Evolutionary conservation across 768 basidiomycete genomes (phyloP).

Genomic region (Trametes cubensis): DNA sequence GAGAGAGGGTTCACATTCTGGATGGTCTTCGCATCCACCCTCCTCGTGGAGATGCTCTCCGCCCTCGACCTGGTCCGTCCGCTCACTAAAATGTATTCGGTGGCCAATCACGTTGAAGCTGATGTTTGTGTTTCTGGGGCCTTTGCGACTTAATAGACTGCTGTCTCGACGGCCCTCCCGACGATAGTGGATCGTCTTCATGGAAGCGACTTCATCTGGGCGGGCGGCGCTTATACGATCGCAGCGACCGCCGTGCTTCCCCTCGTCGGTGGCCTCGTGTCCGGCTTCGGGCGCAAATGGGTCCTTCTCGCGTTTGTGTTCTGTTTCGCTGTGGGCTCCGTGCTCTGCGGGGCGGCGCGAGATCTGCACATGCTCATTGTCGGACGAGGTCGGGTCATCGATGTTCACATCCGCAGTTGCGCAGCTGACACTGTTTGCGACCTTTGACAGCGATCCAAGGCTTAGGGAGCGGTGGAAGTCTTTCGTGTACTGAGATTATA

Average conservation of each 20-base stretch:
- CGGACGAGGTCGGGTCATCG: conserved; percentile 31
- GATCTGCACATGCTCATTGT: conserved; percentile 45
- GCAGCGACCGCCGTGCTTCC: conserved; percentile 40
- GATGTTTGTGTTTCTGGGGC: background rate
- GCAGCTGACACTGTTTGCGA: background rate
- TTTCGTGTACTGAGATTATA: conserved; percentile 30
- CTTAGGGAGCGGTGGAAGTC: conserved; percentile 30
- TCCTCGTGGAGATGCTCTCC: conserved; percentile 20
- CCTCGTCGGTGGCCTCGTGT: conserved; percentile 34
- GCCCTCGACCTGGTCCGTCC: conserved; percentile 21
- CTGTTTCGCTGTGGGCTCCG: conserved; percentile 43
- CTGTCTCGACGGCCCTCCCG: conserved; percentile 29
- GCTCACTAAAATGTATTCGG: too few relatives aligned
- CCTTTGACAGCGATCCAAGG: conserved; percentile 29
- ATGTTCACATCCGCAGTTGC: too few relatives aligned
- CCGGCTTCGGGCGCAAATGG: conserved; percentile 12
- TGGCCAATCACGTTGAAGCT: background rate
- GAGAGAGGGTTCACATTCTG: conserved; percentile 20
- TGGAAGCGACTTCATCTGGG: conserved; percentile 31
- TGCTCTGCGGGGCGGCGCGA: conserved; percentile 41
- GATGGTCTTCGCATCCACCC: conserved; percentile 16
- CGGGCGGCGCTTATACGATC: conserved; percentile 39
- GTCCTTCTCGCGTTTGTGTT: conserved; percentile 35
- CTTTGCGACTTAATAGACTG: conserved; percentile 2
- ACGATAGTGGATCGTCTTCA: conserved; percentile 22